Evolutionary conservation across 1,139 yeast genomes (phyloP).

Genomic region (Yamadazyma atmosphaerica): DNA sequence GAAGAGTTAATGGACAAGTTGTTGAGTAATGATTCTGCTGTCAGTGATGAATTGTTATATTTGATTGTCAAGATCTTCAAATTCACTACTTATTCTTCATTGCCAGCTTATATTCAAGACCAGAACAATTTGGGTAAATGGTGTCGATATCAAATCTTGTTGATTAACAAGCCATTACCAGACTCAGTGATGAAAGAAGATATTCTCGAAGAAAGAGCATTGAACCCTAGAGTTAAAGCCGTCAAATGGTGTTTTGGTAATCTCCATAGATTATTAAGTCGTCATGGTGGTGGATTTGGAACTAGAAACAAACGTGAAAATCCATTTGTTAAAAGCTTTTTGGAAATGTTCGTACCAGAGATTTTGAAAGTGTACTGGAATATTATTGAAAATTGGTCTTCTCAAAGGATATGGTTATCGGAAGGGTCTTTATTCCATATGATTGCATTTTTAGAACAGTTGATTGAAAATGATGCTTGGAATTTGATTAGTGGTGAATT

Average conservation of each 20-base stretch:
- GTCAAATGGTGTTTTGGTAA: constrained; percentile 78
- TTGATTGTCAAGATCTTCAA: constrained; percentile 65
- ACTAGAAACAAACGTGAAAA: constrained; percentile 35
- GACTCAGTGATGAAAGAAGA: constrained; percentile 38
- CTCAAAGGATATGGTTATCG: constrained; percentile 57
- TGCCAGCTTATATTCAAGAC: constrained; percentile 59
- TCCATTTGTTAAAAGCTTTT: constrained; percentile 48
- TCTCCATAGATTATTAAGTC: constrained; percentile 55
- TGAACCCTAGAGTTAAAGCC: constrained; percentile 56
- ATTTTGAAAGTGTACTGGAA: constrained; percentile 60
- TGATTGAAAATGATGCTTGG: constrained; percentile 58
- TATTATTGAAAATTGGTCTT: constrained; percentile 60
- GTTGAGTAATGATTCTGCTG: constrained; percentile 23
- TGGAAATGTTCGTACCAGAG: constrained; percentile 57
- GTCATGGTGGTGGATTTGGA: constrained; percentile 52
- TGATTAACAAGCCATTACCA: constrained; percentile 49
- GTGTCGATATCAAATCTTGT: constrained; percentile 60
- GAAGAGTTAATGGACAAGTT: constrained; percentile 50
- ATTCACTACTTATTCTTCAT: constrained; percentile 54
- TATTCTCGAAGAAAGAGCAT: constrained; percentile 29
- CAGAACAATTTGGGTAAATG: constrained; percentile 56
- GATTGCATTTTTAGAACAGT: constrained; percentile 64
- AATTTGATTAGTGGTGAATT: constrained; percentile 53
- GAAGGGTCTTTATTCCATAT: constrained; percentile 61
- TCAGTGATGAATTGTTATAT: constrained; percentile 59